A percentile compares a stretch with the other conserved stretches of the same genome.
Evolutionary conservation across 768 basidiomycete genomes (phyloP).

Genomic region (Termitomyces titanicus): DNA sequence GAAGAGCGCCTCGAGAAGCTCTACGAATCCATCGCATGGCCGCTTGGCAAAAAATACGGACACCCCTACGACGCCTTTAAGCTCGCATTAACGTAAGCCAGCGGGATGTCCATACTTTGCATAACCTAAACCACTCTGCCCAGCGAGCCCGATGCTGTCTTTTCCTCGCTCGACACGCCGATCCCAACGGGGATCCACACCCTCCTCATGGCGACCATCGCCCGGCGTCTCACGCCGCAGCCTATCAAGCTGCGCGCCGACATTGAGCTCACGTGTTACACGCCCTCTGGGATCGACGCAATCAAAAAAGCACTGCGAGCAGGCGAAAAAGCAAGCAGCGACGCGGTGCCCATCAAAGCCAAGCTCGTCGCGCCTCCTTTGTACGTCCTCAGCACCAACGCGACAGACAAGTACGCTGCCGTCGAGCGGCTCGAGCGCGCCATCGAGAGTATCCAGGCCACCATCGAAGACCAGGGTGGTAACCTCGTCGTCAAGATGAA

Average conservation of each 20-base stretch:
- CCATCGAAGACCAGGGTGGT: conserved; percentile 84
- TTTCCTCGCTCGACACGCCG: conserved; percentile 59
- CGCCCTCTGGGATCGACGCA: conserved; percentile 92
- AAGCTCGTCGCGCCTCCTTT: conserved; percentile 95
- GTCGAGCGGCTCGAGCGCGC: conserved; percentile 93
- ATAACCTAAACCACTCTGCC: too few relatives aligned
- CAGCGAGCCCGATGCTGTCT: conserved; percentile 67
- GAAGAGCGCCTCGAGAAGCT: conserved; percentile 80
- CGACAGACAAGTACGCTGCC: conserved; percentile 94
- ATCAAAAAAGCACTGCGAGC: conserved; percentile 89
- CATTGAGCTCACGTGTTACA: conserved; percentile 95
- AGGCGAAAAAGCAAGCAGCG: conserved; percentile 84
- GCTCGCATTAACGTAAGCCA: conserved; percentile 92
- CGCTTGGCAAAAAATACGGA: conserved; percentile 86
- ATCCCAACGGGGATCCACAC: conserved; percentile 53
- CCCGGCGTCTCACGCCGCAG: conserved; percentile 93
- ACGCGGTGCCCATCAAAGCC: conserved; percentile 94
- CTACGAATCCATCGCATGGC: conserved; percentile 93
- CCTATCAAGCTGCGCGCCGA: conserved; percentile 98
- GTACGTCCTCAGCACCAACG: conserved; percentile 93
- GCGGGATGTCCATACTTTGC: too few relatives aligned
- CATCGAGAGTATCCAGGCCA: conserved; percentile 82
- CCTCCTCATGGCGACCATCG: conserved; percentile 79
- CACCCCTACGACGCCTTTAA: conserved; percentile 99
- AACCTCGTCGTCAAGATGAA: conserved; percentile 94